phyloP scores from a whole-genome alignment of 306 rosid species.

The Cicer yamashitae region DNA sequence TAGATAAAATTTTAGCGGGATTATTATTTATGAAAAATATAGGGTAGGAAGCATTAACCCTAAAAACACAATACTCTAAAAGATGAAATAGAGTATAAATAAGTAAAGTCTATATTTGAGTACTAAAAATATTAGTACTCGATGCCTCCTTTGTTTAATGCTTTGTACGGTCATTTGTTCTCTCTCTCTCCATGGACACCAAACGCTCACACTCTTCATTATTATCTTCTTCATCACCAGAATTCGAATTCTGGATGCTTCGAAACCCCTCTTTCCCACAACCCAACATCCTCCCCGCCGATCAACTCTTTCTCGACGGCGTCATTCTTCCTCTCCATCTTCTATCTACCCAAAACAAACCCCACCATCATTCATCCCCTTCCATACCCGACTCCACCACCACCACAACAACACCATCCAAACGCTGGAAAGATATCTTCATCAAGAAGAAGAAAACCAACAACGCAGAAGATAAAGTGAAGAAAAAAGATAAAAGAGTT shows the following conservation, averaged over 20 bases:
- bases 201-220: not conserved
- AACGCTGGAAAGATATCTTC: conserved; percentile 86
- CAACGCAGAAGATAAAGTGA: conserved; percentile 44
- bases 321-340: conserved; percentile 79
- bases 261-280: conserved; percentile 77
- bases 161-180: conserved; percentile 39
- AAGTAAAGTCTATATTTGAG: too few species aligned
- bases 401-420: conserved; percentile 52
- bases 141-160: conserved; percentile 29
- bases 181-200: not conserved
- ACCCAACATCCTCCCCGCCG: conserved; percentile 76
- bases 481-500: conserved; percentile 63
- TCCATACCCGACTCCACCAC: conserved; percentile 6
- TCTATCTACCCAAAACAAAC: conserved; percentile 28
- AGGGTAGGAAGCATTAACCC: too few species aligned
- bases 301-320: conserved; percentile 77
- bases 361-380: conserved; percentile 23
- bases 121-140: too few species aligned
- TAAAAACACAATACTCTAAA: too few species aligned
- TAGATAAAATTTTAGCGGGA: too few species aligned
- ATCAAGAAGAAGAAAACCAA: conserved; percentile 50
- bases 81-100: too few species aligned
- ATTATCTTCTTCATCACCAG: not conserved
- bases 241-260: conserved; percentile 92
- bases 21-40: too few species aligned